Percentiles rank a stretch among this genome's conserved stretches.
Conservation (phyloP, 176 grass and related monocot genomes). For the Dendrocalamus sinicus region DNA sequence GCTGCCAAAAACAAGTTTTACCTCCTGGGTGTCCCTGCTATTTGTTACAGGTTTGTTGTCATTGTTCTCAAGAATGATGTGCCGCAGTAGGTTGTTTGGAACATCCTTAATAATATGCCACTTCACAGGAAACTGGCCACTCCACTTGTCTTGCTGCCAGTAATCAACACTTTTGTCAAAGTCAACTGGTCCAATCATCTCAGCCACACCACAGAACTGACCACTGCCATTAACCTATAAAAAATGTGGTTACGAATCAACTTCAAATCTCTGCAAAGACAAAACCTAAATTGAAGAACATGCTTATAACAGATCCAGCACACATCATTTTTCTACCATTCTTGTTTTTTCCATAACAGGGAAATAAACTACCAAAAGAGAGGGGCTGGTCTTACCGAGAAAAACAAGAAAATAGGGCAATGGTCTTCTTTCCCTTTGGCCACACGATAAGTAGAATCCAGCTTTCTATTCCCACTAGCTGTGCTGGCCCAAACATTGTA, state of each 20-base stretch:
- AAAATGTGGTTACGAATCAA: slow-evolving; percentile 16
- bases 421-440: slow-evolving; percentile 60
- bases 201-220: slow-evolving; percentile 88
- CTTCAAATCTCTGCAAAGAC: neutral
- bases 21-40: slow-evolving; percentile 93
- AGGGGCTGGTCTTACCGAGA: slow-evolving; percentile 56
- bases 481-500: slow-evolving; percentile 77
- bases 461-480: slow-evolving; percentile 62
- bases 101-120: slow-evolving; percentile 94
- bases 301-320: neutral
- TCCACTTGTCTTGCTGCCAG: slow-evolving; percentile 95
- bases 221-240: slow-evolving; percentile 82
- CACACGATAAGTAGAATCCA: slow-evolving; percentile 59
- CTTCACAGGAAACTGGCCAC: slow-evolving; percentile 87
- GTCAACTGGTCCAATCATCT: slow-evolving; percentile 89
- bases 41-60: slow-evolving; percentile 89
- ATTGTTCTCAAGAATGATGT: slow-evolving; percentile 90
- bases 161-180: slow-evolving; percentile 86
- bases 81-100: slow-evolving; percentile 69
- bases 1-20: slow-evolving; percentile 23
- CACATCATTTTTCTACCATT: neutral
- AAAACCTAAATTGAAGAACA: neutral
- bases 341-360: neutral
- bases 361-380: slow-evolving; percentile 26
- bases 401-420: slow-evolving; percentile 72